A percentile compares a stretch with the other conserved stretches of the same genome.
These are phyloP conservation scores for Cafeteria roenbergensis DNA, from an alignment of 108 stramenopile species.

Conservation along the genomic window DNA sequence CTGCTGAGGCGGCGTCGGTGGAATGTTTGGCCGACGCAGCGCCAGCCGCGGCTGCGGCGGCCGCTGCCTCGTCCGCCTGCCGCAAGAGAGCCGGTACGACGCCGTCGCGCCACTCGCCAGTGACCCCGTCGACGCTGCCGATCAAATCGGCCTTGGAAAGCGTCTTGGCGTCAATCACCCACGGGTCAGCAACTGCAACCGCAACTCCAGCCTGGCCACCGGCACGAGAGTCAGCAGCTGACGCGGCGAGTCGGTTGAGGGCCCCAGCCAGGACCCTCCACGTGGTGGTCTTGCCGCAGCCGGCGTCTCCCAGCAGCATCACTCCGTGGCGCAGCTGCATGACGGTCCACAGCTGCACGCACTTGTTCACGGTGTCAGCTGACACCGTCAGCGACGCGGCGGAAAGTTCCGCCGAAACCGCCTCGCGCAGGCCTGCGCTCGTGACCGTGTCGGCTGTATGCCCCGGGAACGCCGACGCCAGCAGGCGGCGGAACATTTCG, in stretches of 20 bases:
- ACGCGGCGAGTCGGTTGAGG: slow-evolving; percentile 12
- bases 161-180: slow-evolving; percentile 90
- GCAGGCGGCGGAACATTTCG: slow-evolving; percentile 58
- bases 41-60: neutral
- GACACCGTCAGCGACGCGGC: too few relatives aligned
- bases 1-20: too few relatives aligned
- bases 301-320: slow-evolving; percentile 83
- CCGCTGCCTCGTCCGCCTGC: slow-evolving; percentile 1
- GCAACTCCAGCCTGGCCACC: neutral
- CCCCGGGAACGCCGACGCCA: slow-evolving; percentile 70
- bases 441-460: too few relatives aligned
- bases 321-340: slow-evolving; percentile 83
- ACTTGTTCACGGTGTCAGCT: too few relatives aligned
- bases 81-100: slow-evolving; percentile 63
- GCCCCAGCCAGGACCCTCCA: slow-evolving; percentile 60
- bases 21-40: neutral
- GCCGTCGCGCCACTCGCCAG: slow-evolving; percentile 98
- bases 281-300: slow-evolving; percentile 64
- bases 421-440: neutral
- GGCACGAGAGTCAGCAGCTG: neutral
- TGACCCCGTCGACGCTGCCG: slow-evolving; percentile 84
- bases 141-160: slow-evolving; percentile 75
- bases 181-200: slow-evolving; percentile 61
- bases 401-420: too few relatives aligned
- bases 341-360: slow-evolving; percentile 81